Percentiles rank a stretch among this genome's conserved stretches.
phyloP scores from a whole-genome alignment of 352 stramenopile species.

The Blastocystis hominis region DNA sequence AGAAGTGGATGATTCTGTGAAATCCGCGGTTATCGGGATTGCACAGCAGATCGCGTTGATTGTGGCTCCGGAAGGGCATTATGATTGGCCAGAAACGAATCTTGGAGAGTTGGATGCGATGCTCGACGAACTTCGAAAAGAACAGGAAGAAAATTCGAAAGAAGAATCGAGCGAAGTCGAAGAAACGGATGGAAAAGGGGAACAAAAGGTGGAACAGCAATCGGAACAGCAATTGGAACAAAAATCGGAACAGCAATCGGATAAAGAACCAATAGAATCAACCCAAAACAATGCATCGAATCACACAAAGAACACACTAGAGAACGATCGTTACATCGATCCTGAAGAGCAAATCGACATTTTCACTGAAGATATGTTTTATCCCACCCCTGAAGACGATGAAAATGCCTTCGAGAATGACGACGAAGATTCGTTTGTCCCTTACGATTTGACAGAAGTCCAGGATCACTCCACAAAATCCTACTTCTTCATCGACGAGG shows the following conservation, averaged over 20 bases:
- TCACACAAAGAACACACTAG: background rate
- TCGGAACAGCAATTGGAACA: background rate
- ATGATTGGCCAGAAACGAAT: slow-evolving; percentile 2
- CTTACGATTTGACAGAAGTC: slow-evolving; percentile 17
- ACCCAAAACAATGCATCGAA: too few species aligned
- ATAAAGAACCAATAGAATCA: too few species aligned
- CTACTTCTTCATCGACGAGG: background rate
- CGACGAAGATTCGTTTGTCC: slow-evolving; percentile 37
- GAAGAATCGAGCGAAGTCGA: background rate
- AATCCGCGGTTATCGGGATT: background rate
- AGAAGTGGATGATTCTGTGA: background rate
- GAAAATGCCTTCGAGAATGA: background rate
- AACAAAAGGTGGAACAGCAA: background rate
- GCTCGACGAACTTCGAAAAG: background rate
- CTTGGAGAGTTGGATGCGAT: background rate
- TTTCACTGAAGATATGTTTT: background rate
- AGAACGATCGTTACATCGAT: background rate
- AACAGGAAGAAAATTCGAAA: background rate
- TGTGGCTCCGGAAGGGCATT: background rate
- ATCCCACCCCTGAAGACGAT: background rate
- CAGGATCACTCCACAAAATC: background rate
- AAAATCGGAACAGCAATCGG: too few species aligned
- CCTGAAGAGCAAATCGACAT: slow-evolving; percentile 23
- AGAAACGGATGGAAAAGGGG: background rate
- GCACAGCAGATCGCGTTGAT: background rate